Evolutionary conservation across 78 protist species (phyloP).

Genomic region (Protostelium mycophagum): DNA sequence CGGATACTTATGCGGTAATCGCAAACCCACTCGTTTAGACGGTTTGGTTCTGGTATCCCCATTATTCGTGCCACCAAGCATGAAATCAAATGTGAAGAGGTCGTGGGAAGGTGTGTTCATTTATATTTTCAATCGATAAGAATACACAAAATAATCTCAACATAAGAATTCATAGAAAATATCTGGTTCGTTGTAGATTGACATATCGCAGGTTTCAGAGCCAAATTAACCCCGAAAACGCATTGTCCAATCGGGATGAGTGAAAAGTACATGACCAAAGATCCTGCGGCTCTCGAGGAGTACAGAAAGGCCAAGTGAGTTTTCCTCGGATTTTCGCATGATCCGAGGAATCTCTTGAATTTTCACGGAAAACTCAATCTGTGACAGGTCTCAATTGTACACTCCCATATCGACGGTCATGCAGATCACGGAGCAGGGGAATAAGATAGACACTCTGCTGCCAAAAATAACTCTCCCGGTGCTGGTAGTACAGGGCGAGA

Average conservation of each 20-base stretch:
- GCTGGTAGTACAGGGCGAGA: background rate
- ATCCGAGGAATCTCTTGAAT: too few species aligned
- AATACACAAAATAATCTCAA: too few species aligned
- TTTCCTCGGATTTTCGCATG: too few species aligned
- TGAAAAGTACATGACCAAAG: background rate
- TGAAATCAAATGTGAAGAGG: background rate
- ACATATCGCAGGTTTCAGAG: background rate
- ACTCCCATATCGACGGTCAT: background rate
- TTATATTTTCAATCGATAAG: too few species aligned
- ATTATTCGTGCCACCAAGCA: background rate
- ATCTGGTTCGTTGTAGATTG: too few species aligned
- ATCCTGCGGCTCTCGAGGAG: background rate
- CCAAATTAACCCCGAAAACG: background rate
- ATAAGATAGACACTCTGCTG: background rate
- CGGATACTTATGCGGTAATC: background rate
- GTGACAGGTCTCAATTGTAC: background rate
- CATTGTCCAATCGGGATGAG: background rate
- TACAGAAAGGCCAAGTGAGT: background rate
- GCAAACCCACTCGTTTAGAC: background rate
- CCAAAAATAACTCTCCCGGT: background rate
- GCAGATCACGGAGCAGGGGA: slow-evolving; percentile 1
- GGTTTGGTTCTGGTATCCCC: background rate
- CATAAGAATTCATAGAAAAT: too few species aligned
- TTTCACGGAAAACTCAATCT: too few species aligned
- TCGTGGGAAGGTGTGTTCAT: background rate